A percentile compares a stretch with the other conserved stretches of the same genome.
Evolutionary conservation across 2,329 filamentous ascomycete genomes (phyloP).

Genomic region (Apiospora kogelbergensis): DNA sequence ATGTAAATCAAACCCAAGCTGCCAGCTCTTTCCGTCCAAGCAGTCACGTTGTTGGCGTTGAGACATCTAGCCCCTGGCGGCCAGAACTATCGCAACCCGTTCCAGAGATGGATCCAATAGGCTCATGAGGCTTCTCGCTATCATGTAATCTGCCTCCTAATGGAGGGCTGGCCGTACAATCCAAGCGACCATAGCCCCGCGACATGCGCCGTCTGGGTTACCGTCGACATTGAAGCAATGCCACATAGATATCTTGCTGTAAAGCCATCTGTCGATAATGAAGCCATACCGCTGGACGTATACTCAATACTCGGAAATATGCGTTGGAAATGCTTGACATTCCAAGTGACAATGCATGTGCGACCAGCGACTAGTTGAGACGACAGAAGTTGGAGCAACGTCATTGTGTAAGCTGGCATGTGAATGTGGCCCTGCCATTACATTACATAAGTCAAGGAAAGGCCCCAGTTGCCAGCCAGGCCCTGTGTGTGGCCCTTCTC

Average conservation of each 20-base stretch:
- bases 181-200: not conserved
- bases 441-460: slow-evolving; percentile 2
- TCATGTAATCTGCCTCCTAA: not conserved
- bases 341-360: too few species aligned
- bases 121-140: not conserved
- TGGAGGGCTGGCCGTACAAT: not conserved
- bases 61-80: not conserved
- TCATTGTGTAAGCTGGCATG: slow-evolving; percentile 1
- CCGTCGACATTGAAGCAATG: not conserved
- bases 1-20: not conserved
- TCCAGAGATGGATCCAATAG: not conserved
- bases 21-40: not conserved
- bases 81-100: not conserved
- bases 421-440: not conserved
- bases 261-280: not conserved
- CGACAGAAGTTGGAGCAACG: not conserved
- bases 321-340: too few species aligned
- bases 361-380: not conserved
- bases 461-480: too few species aligned
- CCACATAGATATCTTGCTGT: too few species aligned
- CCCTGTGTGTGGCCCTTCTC: too few species aligned
- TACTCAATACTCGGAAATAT: too few species aligned
- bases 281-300: not conserved
- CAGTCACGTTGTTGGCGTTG: not conserved
- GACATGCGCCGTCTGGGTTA: not conserved